phyloP scores from a whole-genome alignment of 768 basidiomycete species.

The Tricholoma hemisulphureum region DNA sequence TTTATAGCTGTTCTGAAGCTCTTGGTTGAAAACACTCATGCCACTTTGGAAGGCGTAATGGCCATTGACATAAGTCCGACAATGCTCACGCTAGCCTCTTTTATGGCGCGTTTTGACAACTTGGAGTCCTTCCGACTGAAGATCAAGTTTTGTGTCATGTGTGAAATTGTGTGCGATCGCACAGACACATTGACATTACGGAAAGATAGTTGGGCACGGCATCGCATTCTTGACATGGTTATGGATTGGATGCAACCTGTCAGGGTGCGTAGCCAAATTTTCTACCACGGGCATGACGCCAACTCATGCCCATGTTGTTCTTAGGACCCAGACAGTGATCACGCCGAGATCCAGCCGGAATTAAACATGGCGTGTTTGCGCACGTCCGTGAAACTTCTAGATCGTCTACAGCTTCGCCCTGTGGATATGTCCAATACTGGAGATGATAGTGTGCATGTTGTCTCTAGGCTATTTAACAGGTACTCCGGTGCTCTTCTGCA shows the following conservation, averaged over 20 bases:
- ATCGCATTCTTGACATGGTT: constrained; percentile 72
- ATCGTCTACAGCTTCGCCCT: constrained; percentile 66
- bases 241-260: constrained; percentile 71
- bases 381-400: constrained; percentile 72
- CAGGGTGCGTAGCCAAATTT: constrained; percentile 38
- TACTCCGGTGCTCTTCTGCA: constrained; percentile 68
- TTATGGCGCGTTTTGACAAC: constrained; percentile 62
- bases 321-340: constrained; percentile 38
- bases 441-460: constrained; percentile 65
- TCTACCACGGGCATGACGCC: neutral
- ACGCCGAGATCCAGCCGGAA: constrained; percentile 49
- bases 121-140: constrained; percentile 60
- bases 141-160: constrained; percentile 71
- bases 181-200: constrained; percentile 60
- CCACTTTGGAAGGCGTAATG: constrained; percentile 55
- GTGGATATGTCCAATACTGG: constrained; percentile 51
- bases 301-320: neutral
- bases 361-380: constrained; percentile 72
- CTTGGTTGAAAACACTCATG: constrained; percentile 69
- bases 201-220: constrained; percentile 65
- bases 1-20: constrained; percentile 74
- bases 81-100: constrained; percentile 57
- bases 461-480: constrained; percentile 76
- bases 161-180: constrained; percentile 64
- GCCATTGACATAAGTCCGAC: constrained; percentile 63